Conservation (phyloP, 2,329 filamentous ascomycete genomes). For the Didymella keratinophila region DNA sequence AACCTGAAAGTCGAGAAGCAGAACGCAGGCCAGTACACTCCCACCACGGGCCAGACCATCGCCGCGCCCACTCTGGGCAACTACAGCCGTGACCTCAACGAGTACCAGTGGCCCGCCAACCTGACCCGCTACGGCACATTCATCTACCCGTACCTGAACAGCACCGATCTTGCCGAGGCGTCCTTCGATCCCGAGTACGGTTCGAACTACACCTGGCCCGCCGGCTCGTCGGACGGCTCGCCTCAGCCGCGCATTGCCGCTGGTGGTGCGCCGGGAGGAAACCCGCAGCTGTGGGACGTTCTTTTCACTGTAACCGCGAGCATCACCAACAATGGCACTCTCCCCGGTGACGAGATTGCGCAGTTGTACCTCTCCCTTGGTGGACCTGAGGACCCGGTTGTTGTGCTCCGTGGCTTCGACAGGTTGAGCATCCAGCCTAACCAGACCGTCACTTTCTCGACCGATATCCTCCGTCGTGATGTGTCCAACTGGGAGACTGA, state of each 20-base stretch:
- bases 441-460: conserved; percentile 70
- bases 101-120: conserved; percentile 72
- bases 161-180: conserved; percentile 64
- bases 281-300: conserved; percentile 70
- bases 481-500: conserved; percentile 84
- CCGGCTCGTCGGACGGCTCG: conserved; percentile 62
- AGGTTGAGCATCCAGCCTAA: conserved; percentile 76
- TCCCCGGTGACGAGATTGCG: conserved; percentile 73
- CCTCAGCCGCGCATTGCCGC: conserved; percentile 68
- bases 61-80: conserved; percentile 71
- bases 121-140: conserved; percentile 63
- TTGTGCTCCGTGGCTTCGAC: conserved; percentile 81
- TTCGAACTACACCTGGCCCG: conserved; percentile 65
- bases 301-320: conserved; percentile 72
- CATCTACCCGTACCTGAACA: conserved; percentile 78
- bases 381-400: conserved; percentile 72
- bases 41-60: conserved; percentile 68
- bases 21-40: conserved; percentile 61
- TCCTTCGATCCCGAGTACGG: conserved; percentile 69
- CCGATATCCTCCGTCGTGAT: conserved; percentile 78
- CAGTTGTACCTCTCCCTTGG: conserved; percentile 83
- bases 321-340: conserved; percentile 73
- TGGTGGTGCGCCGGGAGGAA: conserved; percentile 69
- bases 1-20: conserved; percentile 66
- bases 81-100: conserved; percentile 66